Base-by-base conservation (phyloP, 192 early-diverging fungal species). In the Umbelopsis sp. region DNA sequence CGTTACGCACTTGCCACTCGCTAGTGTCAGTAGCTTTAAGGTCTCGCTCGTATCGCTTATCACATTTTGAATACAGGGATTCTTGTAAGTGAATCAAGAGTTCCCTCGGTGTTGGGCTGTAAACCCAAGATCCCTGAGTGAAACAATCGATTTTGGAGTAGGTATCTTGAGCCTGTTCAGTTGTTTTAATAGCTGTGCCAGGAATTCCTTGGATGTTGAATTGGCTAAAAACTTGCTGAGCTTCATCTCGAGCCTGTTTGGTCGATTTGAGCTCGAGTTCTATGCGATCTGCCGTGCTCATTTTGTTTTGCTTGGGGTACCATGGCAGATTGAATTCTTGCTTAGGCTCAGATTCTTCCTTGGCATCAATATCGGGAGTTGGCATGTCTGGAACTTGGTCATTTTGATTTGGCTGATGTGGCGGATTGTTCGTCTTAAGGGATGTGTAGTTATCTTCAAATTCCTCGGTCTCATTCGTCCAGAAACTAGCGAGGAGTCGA, bases 81-180 rank as follows among this genome's bases (percentile, higher is more conserved):
- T 81, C 79, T 22, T 81, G 79, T 1, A 76, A 56, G 53, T 81
- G 79, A 1, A 36, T 49, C 45, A 76, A 51, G 11, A 49, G 20
- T 1, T 32, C 41, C 2, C 70, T 29, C 12, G 34, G 29, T 16
- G 24, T 7, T 21, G 51, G 26, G 21, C 65, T 26, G 22, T 74
- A 34, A 44, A 71, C 52, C 79, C 79, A 81, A 11, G 62, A 29
- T 1, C 77, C 77, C 17, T 51, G 53, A 24, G 77, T 79, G 69
- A 73, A 79, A 14, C 77, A 79, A 0, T 75, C 53, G 2, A 75
- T 41, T 14, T 36, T 17, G 7, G 31, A 20, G 44, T 69, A 29
- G 5, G 75, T 62, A 0, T 31, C 22, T 10, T 52, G n/a, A 11
- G 71, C 52, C 6, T 68, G n/a, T 26, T 52, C 49, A 11, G 29